Percentiles rank a stretch among this genome's conserved stretches.
Conservation (phyloP, 2,329 filamentous ascomycete genomes). For the Tolypocladium tropicale region DNA sequence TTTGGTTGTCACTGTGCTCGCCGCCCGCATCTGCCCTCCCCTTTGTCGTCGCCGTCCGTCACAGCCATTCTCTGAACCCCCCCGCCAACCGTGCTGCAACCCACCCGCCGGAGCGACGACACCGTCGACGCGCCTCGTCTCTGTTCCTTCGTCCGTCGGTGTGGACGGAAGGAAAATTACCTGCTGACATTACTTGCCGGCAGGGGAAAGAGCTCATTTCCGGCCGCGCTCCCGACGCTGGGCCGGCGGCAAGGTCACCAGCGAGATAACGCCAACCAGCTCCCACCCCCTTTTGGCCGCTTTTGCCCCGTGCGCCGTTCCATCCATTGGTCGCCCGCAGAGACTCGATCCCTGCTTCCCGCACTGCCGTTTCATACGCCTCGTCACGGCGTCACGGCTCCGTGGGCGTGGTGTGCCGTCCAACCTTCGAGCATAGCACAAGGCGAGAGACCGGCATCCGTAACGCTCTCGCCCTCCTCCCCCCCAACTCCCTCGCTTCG, state of each 20-base stretch:
- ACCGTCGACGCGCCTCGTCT: background rate
- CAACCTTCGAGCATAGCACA: no score
- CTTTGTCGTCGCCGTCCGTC: background rate
- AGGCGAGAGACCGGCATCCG: no score
- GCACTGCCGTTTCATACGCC: conserved; percentile 7
- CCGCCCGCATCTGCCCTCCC: background rate
- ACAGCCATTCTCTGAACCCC: background rate
- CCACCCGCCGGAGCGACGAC: background rate
- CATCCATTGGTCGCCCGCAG: background rate
- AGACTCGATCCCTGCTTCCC: conserved; percentile 5
- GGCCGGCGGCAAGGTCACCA: background rate
- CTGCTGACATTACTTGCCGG: background rate
- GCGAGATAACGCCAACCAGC: background rate
- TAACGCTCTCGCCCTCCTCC: background rate
- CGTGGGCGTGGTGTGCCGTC: no score
- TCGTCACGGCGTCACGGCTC: conserved; percentile 1
- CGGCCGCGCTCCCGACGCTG: background rate
- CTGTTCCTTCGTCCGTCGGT: background rate
- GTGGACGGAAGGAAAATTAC: background rate
- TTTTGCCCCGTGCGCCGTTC: background rate
- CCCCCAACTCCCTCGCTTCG: background rate
- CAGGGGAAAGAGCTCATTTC: background rate
- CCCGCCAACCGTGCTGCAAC: background rate
- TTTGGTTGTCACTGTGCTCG: no score
- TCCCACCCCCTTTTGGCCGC: conserved; percentile 4